These are phyloP conservation scores for Metschnikowia reukaufii DNA, from an alignment of 805 yeast species.

Conservation along the genomic window DNA sequence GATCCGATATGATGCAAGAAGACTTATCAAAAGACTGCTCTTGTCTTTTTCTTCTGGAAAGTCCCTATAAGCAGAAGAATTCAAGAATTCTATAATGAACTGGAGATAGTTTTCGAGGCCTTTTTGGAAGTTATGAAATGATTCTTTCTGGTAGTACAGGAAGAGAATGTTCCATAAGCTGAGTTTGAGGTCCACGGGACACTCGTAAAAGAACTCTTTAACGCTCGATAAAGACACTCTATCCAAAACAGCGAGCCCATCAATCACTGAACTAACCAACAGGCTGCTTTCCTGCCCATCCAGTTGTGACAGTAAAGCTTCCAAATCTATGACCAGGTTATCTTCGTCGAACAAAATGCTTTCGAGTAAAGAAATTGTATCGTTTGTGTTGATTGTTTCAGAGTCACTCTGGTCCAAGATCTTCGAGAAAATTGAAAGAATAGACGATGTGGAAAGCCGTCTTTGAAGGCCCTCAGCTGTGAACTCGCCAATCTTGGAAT, in stretches of 20 bases:
- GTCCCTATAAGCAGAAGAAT: constrained; percentile 27
- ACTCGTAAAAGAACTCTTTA: constrained; percentile 55
- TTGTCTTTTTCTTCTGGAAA: constrained; percentile 38
- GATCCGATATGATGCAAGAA: constrained; percentile 55
- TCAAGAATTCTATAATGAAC: constrained; percentile 43
- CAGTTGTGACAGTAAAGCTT: neutral
- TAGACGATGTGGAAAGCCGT: constrained; percentile 69
- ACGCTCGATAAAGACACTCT: constrained; percentile 46
- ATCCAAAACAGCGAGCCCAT: constrained; percentile 18
- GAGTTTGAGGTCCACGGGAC: constrained; percentile 66
- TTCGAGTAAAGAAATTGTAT: constrained; percentile 45
- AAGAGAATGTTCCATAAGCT: constrained; percentile 76
- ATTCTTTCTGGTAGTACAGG: constrained; percentile 45
- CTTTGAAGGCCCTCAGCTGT: constrained; percentile 49
- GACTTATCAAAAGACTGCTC: constrained; percentile 43
- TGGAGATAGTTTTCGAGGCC: constrained; percentile 55
- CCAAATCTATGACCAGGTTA: neutral
- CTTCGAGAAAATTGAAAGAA: constrained; percentile 62
- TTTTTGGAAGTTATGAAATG: constrained; percentile 36
- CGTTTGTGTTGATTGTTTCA: constrained; percentile 25
- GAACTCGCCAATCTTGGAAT: constrained; percentile 56
- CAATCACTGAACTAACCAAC: constrained; percentile 15
- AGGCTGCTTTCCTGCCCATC: constrained; percentile 5
- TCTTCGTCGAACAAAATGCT: constrained; percentile 39
- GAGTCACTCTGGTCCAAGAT: constrained; percentile 39